Evolutionary conservation across 2,329 filamentous ascomycete species (phyloP).

Genomic region (Taxawa tesnikishii): DNA sequence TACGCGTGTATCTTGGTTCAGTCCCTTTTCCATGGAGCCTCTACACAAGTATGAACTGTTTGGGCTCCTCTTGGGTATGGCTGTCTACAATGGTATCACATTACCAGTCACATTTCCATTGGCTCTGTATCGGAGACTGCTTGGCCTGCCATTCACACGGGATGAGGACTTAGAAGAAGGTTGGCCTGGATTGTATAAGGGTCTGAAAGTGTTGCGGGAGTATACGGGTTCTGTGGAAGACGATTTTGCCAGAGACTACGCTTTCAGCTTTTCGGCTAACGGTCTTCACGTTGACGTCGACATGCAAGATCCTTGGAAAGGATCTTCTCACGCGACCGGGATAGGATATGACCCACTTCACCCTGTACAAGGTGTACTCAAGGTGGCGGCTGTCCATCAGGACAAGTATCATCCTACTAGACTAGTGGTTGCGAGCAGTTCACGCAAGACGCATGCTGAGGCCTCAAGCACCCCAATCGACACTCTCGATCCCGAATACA

Average conservation of each 20-base stretch:
- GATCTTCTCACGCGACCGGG: not conserved
- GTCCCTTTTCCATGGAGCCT: conserved; percentile 67
- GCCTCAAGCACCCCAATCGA: not conserved
- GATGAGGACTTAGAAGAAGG: conserved; percentile 72
- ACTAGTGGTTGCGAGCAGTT: not conserved
- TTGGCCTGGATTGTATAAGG: conserved; percentile 71
- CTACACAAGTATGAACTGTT: conserved; percentile 85
- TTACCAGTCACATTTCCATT: conserved; percentile 81
- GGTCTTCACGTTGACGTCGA: conserved; percentile 42
- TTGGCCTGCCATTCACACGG: conserved; percentile 51
- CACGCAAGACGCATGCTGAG: not conserved
- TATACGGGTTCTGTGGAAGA: conserved; percentile 75
- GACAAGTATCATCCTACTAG: conserved; percentile 4
- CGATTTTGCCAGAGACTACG: conserved; percentile 72
- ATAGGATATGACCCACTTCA: too few relatives aligned
- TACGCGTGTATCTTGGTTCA: conserved; percentile 79
- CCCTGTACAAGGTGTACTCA: too few relatives aligned
- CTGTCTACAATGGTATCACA: conserved; percentile 85
- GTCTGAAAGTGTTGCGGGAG: conserved; percentile 58
- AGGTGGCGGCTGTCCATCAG: conserved; percentile 1
- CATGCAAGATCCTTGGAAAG: conserved; percentile 24
- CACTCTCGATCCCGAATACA: not conserved
- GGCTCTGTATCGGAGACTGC: conserved; percentile 69
- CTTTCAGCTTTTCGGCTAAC: conserved; percentile 59
- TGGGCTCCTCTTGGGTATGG: conserved; percentile 76